Evolutionary conservation across 306 rosid genomes (phyloP), one percentile per base, ranked within the genome.

Genomic region (Castanea sativa): DNA sequence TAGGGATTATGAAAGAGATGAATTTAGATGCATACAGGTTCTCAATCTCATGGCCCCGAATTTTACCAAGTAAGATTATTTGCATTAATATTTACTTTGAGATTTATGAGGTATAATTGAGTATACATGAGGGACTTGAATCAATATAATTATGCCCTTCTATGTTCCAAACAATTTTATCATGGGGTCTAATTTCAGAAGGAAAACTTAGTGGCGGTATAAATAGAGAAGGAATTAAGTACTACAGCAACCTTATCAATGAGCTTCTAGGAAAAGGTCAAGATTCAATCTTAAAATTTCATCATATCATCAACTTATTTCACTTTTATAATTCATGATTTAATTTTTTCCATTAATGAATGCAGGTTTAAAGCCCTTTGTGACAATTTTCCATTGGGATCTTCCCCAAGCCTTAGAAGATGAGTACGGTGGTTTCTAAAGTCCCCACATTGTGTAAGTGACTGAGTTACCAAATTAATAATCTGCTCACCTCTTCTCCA

Each of bases 31-130:
- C 94, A 3, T 91, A 87, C 16, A 81, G 96, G 76, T 85, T 93
- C 68, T 91, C 97, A 14, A 85, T 93, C 53, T 81, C 98, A 4
- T 93, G 98, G 97, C 70, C 98, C 2, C 85, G 97, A 89, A 33
- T 91, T 13, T 56, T 91, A 6, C 92, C 98, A 73, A 86, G 97
- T 91, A 88, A 80, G 87, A 63, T 30, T 29, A 2, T 55, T 6
- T 64, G 35, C 14, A 73, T 13, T 1, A 18, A 20, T 27, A 0
- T n/a, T 45, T 45, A 45, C 52, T 45, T 45, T 45, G 15, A 45
- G 14, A 45, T 45, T 12, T 45, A 45, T 45, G 15, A 45, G 52
- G 15, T 45, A 45, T 12, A 9, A 45, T 45, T 45, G 52, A 45
- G 4, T 45, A 45, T 45, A 45, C 52, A 45, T 45, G 0, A 11